Conservation (phyloP, 2,329 filamentous ascomycete genomes). For the Orbilia ellipsospora region DNA sequence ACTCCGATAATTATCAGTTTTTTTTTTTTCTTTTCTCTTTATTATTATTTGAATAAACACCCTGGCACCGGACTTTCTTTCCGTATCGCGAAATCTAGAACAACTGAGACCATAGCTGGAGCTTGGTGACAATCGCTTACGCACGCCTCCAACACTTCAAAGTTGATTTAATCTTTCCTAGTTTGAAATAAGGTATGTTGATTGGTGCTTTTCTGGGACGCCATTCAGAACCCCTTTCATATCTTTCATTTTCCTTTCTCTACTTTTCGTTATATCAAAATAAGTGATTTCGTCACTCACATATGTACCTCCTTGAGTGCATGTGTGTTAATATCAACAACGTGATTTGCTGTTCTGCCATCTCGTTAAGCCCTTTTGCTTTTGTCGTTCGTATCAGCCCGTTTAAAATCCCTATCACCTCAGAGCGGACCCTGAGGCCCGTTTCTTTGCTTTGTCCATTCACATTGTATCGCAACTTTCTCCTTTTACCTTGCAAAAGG, state of each 20-base stretch:
- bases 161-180: constrained; percentile 2
- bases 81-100: constrained; percentile 17
- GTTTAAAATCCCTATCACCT: constrained; percentile 24
- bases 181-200: constrained; percentile 29
- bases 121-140: constrained; percentile 23
- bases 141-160: constrained; percentile 16
- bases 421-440: constrained; percentile 21
- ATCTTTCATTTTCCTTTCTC: too few species aligned
- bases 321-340: constrained; percentile 47
- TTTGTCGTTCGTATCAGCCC: constrained; percentile 51
- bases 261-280: too few species aligned
- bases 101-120: constrained; percentile 2
- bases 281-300: background rate
- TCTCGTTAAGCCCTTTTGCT: background rate
- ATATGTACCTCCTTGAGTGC: background rate
- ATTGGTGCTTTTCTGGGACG: background rate
- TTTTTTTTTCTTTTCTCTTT: too few species aligned
- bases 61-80: background rate
- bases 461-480: background rate
- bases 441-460: background rate
- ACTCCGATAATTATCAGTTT: too few species aligned
- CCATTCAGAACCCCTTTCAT: background rate
- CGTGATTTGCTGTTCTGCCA: constrained; percentile 43
- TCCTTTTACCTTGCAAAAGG: constrained; percentile 19
- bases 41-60: too few species aligned